Percentiles rank a stretch among this genome's conserved stretches.
phyloP scores from a whole-genome alignment of 2,329 filamentous ascomycete genomes.

The Achaetomium macrosporum region DNA sequence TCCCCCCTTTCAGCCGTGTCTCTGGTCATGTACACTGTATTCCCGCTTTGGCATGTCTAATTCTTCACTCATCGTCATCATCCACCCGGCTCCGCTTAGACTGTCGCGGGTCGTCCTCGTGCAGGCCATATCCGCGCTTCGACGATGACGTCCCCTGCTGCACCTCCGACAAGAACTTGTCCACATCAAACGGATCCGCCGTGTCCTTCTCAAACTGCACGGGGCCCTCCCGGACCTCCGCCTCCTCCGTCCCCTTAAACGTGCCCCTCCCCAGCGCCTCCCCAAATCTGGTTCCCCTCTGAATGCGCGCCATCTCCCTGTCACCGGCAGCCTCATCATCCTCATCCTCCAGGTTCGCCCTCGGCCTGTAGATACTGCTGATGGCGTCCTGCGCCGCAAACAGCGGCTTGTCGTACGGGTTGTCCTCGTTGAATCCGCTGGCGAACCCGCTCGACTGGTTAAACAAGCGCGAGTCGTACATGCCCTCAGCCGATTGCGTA shows the following conservation, averaged over 20 bases:
- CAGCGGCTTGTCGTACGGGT: slow-evolving; percentile 92
- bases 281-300: slow-evolving; percentile 74
- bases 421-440: slow-evolving; percentile 93
- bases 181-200: slow-evolving; percentile 84
- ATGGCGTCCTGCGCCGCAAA: slow-evolving; percentile 95
- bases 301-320: slow-evolving; percentile 79
- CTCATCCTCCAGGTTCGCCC: slow-evolving; percentile 66
- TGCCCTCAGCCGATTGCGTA: slow-evolving; percentile 82
- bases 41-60: neutral
- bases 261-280: slow-evolving; percentile 85
- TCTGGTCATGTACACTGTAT: too few species aligned
- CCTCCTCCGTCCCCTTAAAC: slow-evolving; percentile 80
- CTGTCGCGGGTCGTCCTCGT: slow-evolving; percentile 55
- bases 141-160: slow-evolving; percentile 50
- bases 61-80: slow-evolving; percentile 53
- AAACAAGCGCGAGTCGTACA: slow-evolving; percentile 96
- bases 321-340: slow-evolving; percentile 76
- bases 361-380: slow-evolving; percentile 85
- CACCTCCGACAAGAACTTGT: slow-evolving; percentile 83
- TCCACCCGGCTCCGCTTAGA: slow-evolving; percentile 74
- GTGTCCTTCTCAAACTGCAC: slow-evolving; percentile 92
- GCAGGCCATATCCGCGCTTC: slow-evolving; percentile 72
- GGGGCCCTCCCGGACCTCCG: slow-evolving; percentile 81
- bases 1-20: too few species aligned
- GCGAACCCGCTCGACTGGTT: slow-evolving; percentile 91